Evolutionary conservation across 345 rosid genomes (phyloP).

Genomic region (Eutrema yunnanense): DNA sequence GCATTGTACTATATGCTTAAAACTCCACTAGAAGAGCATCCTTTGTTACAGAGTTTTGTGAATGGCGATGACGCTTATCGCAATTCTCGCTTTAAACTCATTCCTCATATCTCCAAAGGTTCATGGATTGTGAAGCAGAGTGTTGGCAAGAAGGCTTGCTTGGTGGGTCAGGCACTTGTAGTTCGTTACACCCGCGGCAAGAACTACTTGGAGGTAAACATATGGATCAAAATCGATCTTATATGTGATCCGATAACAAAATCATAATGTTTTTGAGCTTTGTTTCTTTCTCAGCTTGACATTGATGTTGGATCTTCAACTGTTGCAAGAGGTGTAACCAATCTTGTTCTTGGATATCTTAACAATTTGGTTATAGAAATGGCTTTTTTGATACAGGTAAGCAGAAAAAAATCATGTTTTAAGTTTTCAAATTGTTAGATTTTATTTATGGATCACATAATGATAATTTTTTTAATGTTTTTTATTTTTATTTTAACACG

Average conservation of each 20-base stretch:
- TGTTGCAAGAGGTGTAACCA: conserved; percentile 78
- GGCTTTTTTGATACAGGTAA: conserved; percentile 92
- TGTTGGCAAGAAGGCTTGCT: conserved; percentile 84
- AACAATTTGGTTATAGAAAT: conserved; percentile 80
- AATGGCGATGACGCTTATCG: conserved; percentile 81
- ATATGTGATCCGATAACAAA: neutral
- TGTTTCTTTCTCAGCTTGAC: conserved; percentile 42
- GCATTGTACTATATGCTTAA: conserved; percentile 71
- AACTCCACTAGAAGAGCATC: conserved; percentile 67
- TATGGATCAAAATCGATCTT: neutral
- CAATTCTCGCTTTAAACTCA: conserved; percentile 90
- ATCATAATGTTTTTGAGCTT: neutral
- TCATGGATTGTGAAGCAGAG: conserved; percentile 98
- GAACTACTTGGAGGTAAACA: conserved; percentile 76
- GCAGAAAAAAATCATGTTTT: neutral
- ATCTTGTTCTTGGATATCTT: conserved; percentile 77
- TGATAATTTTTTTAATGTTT: neutral
- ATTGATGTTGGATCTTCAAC: conserved; percentile 90
- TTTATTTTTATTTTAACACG: neutral
- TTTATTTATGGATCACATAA: neutral
- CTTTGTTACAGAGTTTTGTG: conserved; percentile 71
- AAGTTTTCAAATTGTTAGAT: neutral
- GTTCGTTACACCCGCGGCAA: conserved; percentile 57
- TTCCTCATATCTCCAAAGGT: conserved; percentile 93
- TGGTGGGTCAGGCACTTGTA: conserved; percentile 77